Evolutionary conservation across 192 early-diverging fungal genomes (phyloP).

Genomic region (Thamnidium elegans): DNA sequence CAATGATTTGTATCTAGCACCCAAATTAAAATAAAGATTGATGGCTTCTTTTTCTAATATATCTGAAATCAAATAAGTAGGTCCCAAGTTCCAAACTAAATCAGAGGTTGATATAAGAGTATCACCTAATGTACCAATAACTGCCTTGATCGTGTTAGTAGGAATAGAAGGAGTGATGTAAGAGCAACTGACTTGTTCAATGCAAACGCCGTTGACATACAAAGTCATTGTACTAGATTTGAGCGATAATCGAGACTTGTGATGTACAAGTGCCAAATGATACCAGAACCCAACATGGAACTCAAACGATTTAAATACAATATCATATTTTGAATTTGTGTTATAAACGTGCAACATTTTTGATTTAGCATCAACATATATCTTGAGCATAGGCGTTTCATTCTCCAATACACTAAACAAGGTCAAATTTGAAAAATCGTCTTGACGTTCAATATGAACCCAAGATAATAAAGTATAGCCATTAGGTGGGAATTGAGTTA

Average conservation of each 20-base stretch:
- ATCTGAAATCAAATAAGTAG: slow-evolving; percentile 62
- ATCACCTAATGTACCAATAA: slow-evolving; percentile 40
- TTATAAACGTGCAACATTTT: slow-evolving; percentile 41
- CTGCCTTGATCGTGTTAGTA: slow-evolving; percentile 27
- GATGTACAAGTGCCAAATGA: slow-evolving; percentile 65
- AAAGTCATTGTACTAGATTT: slow-evolving; percentile 49
- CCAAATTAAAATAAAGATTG: slow-evolving; percentile 60
- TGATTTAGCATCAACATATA: slow-evolving; percentile 46
- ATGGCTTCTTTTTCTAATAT: slow-evolving; percentile 57
- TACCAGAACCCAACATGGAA: slow-evolving; percentile 64
- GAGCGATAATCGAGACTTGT: slow-evolving; percentile 47
- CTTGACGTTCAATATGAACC: slow-evolving; percentile 59
- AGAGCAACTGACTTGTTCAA: slow-evolving; percentile 52
- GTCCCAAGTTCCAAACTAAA: slow-evolving; percentile 62
- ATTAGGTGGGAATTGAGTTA: slow-evolving; percentile 53
- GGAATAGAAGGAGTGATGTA: slow-evolving; percentile 49
- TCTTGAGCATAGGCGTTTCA: slow-evolving; percentile 38
- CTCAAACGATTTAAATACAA: slow-evolving; percentile 47
- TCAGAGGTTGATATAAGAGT: slow-evolving; percentile 13
- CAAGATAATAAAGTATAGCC: slow-evolving; percentile 62
- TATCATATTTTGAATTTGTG: slow-evolving; percentile 42
- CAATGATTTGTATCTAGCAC: slow-evolving; percentile 59
- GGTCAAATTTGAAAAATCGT: slow-evolving; percentile 38
- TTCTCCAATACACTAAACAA: slow-evolving; percentile 52
- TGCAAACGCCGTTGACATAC: slow-evolving; percentile 60